Evolutionary conservation across 345 rosid genomes (phyloP).

Genomic region (Nasturtium officinale): DNA sequence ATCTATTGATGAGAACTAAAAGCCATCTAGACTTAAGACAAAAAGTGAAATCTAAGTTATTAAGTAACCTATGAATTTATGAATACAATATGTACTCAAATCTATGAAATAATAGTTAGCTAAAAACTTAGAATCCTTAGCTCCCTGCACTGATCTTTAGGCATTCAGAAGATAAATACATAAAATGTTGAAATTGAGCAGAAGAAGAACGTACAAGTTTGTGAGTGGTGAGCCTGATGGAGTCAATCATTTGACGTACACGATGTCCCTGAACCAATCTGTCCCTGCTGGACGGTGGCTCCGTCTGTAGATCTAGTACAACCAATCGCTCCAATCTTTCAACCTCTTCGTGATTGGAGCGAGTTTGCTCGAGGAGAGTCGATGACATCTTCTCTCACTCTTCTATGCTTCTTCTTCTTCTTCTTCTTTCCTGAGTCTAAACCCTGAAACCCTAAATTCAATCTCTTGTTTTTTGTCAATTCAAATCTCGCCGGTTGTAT

Average conservation of each 20-base stretch:
- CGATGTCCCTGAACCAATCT: constrained; percentile 90
- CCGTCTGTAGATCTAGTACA: constrained; percentile 87
- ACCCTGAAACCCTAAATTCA: constrained; percentile 31
- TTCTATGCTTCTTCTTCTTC: constrained; percentile 7
- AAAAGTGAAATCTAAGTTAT: not conserved
- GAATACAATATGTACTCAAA: constrained; percentile 1
- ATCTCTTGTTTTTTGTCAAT: not conserved
- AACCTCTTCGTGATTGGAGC: constrained; percentile 86
- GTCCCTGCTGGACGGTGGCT: constrained; percentile 67
- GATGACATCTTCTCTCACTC: constrained; percentile 66
- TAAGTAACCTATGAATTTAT: not conserved
- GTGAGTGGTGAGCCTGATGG: constrained; percentile 58
- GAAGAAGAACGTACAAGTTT: constrained; percentile 59
- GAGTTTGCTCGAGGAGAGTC: constrained; percentile 84
- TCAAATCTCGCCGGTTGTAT: not conserved
- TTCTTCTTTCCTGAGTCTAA: not conserved
- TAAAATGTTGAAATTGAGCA: not conserved
- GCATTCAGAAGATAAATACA: not conserved
- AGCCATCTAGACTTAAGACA: not conserved
- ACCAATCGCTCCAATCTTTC: constrained; percentile 83
- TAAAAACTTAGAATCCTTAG: not conserved
- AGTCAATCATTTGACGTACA: constrained; percentile 78
- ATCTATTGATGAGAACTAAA: constrained; percentile 5
- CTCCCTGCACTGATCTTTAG: constrained; percentile 3
- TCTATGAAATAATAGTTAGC: constrained; percentile 2